Conservation (phyloP, 306 rosid genomes). For the Fragaria iinumae region DNA sequence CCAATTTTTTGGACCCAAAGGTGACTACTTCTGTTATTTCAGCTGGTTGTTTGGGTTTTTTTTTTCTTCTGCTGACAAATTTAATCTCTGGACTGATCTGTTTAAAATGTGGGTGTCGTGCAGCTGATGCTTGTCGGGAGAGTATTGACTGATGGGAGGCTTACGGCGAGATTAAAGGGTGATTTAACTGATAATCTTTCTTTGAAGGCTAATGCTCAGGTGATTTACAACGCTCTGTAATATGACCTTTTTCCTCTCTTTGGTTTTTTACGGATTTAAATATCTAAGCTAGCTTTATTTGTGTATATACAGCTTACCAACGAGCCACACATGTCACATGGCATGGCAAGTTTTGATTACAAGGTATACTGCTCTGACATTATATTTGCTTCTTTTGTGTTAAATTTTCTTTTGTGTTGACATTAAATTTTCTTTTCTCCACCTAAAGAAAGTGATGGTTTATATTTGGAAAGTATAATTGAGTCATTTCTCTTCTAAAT, state of each 20-base stretch:
- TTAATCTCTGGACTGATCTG: neutral
- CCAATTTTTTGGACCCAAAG: constrained; percentile 91
- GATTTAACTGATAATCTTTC: constrained; percentile 75
- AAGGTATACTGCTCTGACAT: constrained; percentile 47
- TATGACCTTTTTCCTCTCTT: neutral
- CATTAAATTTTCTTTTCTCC: no score
- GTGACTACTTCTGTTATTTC: constrained; percentile 26
- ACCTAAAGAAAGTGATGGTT: neutral
- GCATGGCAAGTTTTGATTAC: constrained; percentile 86
- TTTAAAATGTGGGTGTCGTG: neutral
- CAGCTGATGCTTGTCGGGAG: constrained; percentile 96
- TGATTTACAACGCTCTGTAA: constrained; percentile 16
- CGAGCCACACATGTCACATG: constrained; percentile 99
- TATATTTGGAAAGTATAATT: neutral
- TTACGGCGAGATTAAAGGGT: constrained; percentile 79
- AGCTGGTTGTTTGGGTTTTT: neutral
- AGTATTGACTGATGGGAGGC: constrained; percentile 83
- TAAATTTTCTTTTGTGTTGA: no score
- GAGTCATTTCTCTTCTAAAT: neutral
- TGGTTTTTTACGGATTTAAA: neutral
- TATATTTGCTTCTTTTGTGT: neutral
- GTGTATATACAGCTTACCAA: constrained; percentile 65
- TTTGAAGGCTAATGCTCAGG: constrained; percentile 96
- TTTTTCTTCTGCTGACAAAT: neutral
- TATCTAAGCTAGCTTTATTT: neutral